phyloP scores from a whole-genome alignment of 345 rosid genomes.

The Luvunga scandens region DNA sequence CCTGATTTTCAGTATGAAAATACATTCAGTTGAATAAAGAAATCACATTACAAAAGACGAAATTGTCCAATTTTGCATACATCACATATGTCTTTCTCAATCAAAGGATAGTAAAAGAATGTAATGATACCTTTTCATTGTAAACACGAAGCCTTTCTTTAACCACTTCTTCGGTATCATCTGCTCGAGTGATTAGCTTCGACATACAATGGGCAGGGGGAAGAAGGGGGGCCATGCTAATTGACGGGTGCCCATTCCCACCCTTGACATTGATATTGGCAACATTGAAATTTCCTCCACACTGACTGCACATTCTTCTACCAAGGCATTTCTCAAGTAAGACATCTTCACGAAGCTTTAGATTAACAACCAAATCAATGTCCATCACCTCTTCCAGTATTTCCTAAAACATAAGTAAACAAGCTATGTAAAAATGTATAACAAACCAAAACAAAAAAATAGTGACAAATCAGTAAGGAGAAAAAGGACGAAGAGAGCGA shows the following conservation, averaged over 20 bases:
- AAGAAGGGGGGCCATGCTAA: conserved; percentile 88
- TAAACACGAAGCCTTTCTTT: conserved; percentile 77
- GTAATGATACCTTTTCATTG: conserved; percentile 54
- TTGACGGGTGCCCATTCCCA: conserved; percentile 73
- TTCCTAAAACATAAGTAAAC: conserved; percentile 45
- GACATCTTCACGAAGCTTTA: conserved; percentile 79
- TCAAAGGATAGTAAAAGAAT: background rate
- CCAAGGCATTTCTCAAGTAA: conserved; percentile 90
- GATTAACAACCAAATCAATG: conserved; percentile 83
- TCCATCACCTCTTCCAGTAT: conserved; percentile 72
- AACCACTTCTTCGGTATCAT: conserved; percentile 92
- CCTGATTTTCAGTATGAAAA: background rate
- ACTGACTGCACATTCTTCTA: conserved; percentile 82
- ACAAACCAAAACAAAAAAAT: background rate
- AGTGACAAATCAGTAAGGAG: background rate
- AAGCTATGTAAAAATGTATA: background rate
- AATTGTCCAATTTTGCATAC: background rate
- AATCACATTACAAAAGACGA: background rate
- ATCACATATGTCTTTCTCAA: background rate
- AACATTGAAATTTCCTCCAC: conserved; percentile 73
- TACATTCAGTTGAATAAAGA: background rate
- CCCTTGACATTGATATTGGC: conserved; percentile 70
- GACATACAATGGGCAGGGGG: conserved; percentile 77
- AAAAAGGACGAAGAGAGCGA: background rate
- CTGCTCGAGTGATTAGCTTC: conserved; percentile 81